Conservation (phyloP, 2,329 filamentous ascomycete genomes). For the Nakataea oryzae region DNA sequence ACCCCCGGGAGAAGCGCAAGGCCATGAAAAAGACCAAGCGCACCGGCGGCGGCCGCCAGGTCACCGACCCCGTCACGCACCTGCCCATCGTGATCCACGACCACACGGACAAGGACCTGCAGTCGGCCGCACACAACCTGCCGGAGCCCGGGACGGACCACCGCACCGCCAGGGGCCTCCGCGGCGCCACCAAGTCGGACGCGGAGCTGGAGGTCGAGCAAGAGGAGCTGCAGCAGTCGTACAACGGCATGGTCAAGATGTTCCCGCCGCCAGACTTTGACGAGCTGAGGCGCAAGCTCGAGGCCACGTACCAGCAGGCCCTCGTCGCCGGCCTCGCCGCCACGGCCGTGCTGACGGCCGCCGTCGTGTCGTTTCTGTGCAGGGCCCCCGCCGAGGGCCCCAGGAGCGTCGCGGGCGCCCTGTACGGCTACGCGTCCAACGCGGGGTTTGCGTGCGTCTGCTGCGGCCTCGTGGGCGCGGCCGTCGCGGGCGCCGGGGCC, state of each 20-base stretch:
- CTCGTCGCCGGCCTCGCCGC: constrained; percentile 24
- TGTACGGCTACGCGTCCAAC: neutral
- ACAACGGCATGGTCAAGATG: constrained; percentile 29
- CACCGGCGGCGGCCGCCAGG: constrained; percentile 43
- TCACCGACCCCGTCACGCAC: constrained; percentile 65
- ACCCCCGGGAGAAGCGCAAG: constrained; percentile 36
- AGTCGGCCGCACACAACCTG: constrained; percentile 23
- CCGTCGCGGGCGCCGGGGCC: constrained; percentile 34
- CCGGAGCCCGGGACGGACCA: constrained; percentile 23
- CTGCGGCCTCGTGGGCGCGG: constrained; percentile 12
- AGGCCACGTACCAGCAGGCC: constrained; percentile 20
- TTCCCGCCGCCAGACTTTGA: constrained; percentile 40
- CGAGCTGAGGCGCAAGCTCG: constrained; percentile 22
- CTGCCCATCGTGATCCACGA: constrained; percentile 59
- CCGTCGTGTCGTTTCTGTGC: constrained; percentile 7
- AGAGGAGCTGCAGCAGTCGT: constrained; percentile 21
- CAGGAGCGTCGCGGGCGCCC: neutral
- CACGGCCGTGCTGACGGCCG: constrained; percentile 18
- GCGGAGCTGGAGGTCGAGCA: constrained; percentile 25
- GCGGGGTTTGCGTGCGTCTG: constrained; percentile 21
- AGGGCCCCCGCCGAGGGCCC: neutral
- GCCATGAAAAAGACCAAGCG: constrained; percentile 32
- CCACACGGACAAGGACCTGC: constrained; percentile 52
- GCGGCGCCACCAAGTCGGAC: constrained; percentile 26
- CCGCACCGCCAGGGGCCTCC: constrained; percentile 25